Conservation (phyloP, 2,329 filamentous ascomycete species). For the Fusarium compactum region DNA sequence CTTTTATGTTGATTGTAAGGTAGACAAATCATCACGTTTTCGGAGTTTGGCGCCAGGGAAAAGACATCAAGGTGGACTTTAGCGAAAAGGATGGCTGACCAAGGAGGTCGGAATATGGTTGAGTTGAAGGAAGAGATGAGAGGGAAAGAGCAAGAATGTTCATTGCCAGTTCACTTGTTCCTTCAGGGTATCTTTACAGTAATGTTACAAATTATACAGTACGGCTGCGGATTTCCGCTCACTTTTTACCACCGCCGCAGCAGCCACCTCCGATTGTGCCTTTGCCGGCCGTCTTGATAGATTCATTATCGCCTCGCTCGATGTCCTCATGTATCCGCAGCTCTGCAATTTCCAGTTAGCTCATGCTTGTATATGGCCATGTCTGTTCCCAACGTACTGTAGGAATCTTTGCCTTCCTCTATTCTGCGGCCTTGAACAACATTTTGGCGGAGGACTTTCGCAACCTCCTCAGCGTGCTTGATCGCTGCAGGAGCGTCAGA, state of each 20-base stretch:
- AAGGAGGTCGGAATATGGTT: conserved; percentile 17
- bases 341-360: conserved; percentile 63
- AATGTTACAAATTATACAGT: conserved; percentile 50
- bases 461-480: conserved; percentile 84
- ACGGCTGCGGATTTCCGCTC: conserved; percentile 29
- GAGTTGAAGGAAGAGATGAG: conserved; percentile 27
- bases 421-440: conserved; percentile 82
- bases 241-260: conserved; percentile 51
- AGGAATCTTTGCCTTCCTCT: conserved; percentile 61
- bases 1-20: conserved; percentile 18
- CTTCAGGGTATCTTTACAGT: conserved; percentile 51
- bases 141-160: conserved; percentile 34
- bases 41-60: conserved; percentile 46
- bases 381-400: conserved; percentile 59
- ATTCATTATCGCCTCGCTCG: conserved; percentile 93
- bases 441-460: conserved; percentile 82
- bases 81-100: conserved; percentile 37
- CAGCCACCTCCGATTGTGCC: conserved; percentile 46
- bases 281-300: conserved; percentile 74
- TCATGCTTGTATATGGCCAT: not conserved
- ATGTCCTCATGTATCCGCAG: conserved; percentile 91
- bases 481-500: conserved; percentile 73
- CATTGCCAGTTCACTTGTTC: conserved; percentile 40
- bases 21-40: conserved; percentile 30
- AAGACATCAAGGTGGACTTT: conserved; percentile 24